Percentiles rank a stretch among this genome's conserved stretches.
phyloP scores from a whole-genome alignment of 106 monocot species.

The Dactylorhiza incarnata region DNA sequence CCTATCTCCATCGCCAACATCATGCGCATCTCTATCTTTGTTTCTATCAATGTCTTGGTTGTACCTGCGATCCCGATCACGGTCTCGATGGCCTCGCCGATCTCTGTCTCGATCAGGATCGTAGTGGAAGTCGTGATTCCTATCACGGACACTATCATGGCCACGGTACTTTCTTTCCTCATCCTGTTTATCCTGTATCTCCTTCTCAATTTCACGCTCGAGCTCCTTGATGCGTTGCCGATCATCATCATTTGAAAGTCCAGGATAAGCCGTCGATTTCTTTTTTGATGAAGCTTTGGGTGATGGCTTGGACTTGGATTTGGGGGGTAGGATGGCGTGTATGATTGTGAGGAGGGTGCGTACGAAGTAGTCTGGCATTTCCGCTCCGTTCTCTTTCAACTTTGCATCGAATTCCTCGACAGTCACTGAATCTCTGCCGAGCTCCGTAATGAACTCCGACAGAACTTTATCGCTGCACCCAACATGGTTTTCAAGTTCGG shows the following conservation, averaged over 20 bases:
- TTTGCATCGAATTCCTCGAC: slow-evolving; percentile 69
- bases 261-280: slow-evolving; percentile 26
- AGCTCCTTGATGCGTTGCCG: slow-evolving; percentile 39
- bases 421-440: slow-evolving; percentile 47
- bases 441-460: slow-evolving; percentile 85
- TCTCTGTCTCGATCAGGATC: slow-evolving; percentile 17
- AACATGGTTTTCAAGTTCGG: slow-evolving; percentile 74
- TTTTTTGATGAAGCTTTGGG: not conserved
- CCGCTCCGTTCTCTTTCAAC: slow-evolving; percentile 78
- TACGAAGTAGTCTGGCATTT: slow-evolving; percentile 90
- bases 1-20: too few relatives aligned
- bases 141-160: slow-evolving; percentile 8
- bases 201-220: slow-evolving; percentile 58
- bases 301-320: slow-evolving; percentile 14
- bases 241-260: slow-evolving; percentile 56
- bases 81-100: slow-evolving; percentile 4
- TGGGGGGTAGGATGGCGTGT: slow-evolving; percentile 79
- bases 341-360: slow-evolving; percentile 86
- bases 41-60: slow-evolving; percentile 9
- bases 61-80: slow-evolving; percentile 12
- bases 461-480: slow-evolving; percentile 69
- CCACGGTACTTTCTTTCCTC: slow-evolving; percentile 5
- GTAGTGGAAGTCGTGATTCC: not conserved
- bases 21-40: too few relatives aligned
- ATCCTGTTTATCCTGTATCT: slow-evolving; percentile 27